A percentile compares a stretch with the other conserved stretches of the same genome.
phyloP scores from a whole-genome alignment of 805 yeast species.

The Candida arabinofermentans region DNA sequence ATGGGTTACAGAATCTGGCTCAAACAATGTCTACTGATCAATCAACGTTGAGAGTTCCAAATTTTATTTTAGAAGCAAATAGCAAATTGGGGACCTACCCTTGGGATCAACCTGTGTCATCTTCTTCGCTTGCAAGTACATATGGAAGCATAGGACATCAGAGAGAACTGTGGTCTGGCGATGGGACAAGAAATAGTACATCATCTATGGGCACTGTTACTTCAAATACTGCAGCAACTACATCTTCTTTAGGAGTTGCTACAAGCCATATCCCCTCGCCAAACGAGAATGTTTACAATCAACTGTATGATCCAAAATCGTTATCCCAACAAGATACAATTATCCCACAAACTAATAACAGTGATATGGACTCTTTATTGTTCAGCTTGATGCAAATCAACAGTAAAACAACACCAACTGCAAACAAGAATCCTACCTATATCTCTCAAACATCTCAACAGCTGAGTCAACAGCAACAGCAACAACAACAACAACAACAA shows the following conservation, averaged over 20 bases:
- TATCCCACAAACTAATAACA: constrained; percentile 12
- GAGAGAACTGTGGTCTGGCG: constrained; percentile 19
- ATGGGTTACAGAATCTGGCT: not conserved
- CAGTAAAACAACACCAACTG: too few species aligned
- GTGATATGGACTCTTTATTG: constrained; percentile 9
- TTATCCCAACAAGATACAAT: constrained; percentile 8
- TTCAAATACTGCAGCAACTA: constrained; percentile 9
- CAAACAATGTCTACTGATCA: not conserved
- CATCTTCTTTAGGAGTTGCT: not conserved
- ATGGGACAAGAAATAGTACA: constrained; percentile 11
- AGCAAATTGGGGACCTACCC: constrained; percentile 5
- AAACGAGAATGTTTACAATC: constrained; percentile 1
- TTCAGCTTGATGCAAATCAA: not conserved
- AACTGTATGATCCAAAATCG: not conserved
- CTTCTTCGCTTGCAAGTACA: constrained; percentile 12
- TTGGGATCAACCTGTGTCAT: constrained; percentile 9
- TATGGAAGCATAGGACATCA: constrained; percentile 9
- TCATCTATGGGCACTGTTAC: constrained; percentile 11
- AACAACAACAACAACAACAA: constrained; percentile 7
- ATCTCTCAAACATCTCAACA: constrained; percentile 7
- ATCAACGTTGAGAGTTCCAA: constrained; percentile 3
- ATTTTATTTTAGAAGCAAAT: constrained; percentile 10
- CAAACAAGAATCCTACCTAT: too few species aligned
- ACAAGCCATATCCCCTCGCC: not conserved
- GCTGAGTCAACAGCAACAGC: not conserved